Base-by-base conservation (phyloP, 306 rosid species). In the Vicia villosa region DNA sequence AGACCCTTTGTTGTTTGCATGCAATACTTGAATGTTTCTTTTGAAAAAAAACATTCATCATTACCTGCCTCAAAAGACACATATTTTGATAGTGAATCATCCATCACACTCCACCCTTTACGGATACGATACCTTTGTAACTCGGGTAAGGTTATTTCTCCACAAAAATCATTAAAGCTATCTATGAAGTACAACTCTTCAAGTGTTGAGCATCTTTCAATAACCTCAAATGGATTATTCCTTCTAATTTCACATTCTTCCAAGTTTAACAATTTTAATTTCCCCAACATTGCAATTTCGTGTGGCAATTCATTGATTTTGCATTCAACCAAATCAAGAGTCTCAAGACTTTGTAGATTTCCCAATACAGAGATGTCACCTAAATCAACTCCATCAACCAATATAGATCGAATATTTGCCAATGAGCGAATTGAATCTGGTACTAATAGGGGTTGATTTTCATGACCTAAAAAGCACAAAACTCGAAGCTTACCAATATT, bases 321-420 rank as follows among this genome's bases (percentile, higher is more conserved):
- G 26, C 84, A 70, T 0, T 0, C 0, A 1, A 0, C 5, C 16
- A 80, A 30, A 3, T 70, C 77, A 8, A 80, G 66, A n/a, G 55
- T 41, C 46, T 70, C 71, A 1, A 80, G 70, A 0, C n/a, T 21
- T 0, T 11, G 37, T 0, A 80, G n/a, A 5, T 8, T 40, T 58
- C 20, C 74, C 14, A 74, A 0, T 22, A 56, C 1, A 45, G 83
- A 54, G 36, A 74, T 10, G 37, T 69, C 69, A 54, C 19, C 72
- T 19, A 79, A 63, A 0, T 0, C 5, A 0, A 16, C 20, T 0
- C 3, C 1, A 3, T 1, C 0, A 12, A 74, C 2, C 0, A 11
- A 0, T 6, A 77, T 2, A 58, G 69, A 24, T 1, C 10, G 63
- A 4, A 71, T 32, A 64, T 65, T 51, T 1, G 1, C 5, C 11